Evolutionary conservation across 768 basidiomycete genomes (phyloP).

Genomic region (Tulasnella sp.): DNA sequence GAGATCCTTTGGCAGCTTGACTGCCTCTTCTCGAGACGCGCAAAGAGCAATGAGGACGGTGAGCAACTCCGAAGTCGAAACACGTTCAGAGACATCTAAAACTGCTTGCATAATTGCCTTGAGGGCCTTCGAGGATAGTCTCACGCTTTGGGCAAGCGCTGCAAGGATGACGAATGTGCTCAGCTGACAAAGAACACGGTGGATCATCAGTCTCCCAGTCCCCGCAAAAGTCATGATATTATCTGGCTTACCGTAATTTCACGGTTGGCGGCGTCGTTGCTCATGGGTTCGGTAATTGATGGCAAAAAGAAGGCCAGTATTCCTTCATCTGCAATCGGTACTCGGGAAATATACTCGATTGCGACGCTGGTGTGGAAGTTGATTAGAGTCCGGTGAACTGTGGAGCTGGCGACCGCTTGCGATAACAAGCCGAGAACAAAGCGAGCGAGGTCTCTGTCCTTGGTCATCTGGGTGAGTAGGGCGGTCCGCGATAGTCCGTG

Average conservation of each 20-base stretch:
- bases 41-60: conserved; percentile 60
- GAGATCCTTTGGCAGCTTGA: conserved; percentile 41
- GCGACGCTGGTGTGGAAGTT: conserved; percentile 75
- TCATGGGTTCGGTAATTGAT: conserved; percentile 9
- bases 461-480: conserved; percentile 70
- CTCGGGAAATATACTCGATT: conserved; percentile 66
- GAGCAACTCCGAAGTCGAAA: conserved; percentile 52
- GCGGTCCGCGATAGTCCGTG: conserved; percentile 64
- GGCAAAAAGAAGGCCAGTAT: conserved; percentile 57
- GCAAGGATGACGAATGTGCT: conserved; percentile 67
- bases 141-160: conserved; percentile 57
- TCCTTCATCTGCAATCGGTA: conserved; percentile 54
- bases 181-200: conserved; percentile 39
- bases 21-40: conserved; percentile 51
- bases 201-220: background rate
- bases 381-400: conserved; percentile 60
- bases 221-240: background rate
- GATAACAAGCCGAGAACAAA: conserved; percentile 64
- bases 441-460: conserved; percentile 60
- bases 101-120: conserved; percentile 51
- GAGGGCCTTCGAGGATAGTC: conserved; percentile 50
- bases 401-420: conserved; percentile 37
- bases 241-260: conserved; percentile 5
- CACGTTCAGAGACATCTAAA: conserved; percentile 33
- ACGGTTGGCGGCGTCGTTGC: background rate